Evolutionary conservation across 805 yeast species (phyloP).

Genomic region (Sugiyamaella floridensis): DNA sequence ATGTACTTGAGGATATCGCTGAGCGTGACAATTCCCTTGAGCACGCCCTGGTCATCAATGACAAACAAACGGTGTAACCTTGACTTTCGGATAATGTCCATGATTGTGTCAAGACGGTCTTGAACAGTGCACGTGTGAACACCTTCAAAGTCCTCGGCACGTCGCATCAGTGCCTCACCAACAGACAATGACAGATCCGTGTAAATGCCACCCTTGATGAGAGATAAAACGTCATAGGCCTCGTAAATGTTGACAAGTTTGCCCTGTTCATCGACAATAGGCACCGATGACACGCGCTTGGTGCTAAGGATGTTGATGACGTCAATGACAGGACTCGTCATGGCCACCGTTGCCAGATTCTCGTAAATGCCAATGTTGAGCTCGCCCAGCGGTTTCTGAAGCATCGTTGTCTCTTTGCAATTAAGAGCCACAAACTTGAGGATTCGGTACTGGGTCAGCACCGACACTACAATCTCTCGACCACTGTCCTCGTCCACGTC

Average conservation of each 20-base stretch:
- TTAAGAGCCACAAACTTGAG: constrained; percentile 91
- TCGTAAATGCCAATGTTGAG: constrained; percentile 49
- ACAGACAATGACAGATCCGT: constrained; percentile 84
- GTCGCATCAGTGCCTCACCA: constrained; percentile 90
- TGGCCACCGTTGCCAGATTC: constrained; percentile 65
- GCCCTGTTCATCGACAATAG: constrained; percentile 73
- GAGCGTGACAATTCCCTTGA: constrained; percentile 79
- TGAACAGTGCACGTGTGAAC: constrained; percentile 89
- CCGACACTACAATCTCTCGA: constrained; percentile 91
- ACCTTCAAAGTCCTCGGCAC: constrained; percentile 96
- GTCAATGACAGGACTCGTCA: constrained; percentile 90
- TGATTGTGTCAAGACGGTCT: constrained; percentile 79
- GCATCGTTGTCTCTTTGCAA: constrained; percentile 86
- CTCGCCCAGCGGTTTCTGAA: constrained; percentile 67
- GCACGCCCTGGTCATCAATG: constrained; percentile 72
- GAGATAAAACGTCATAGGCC: constrained; percentile 86
- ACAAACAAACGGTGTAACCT: constrained; percentile 88
- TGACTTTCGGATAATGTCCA: constrained; percentile 88
- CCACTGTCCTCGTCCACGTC: constrained; percentile 90
- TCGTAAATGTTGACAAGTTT: constrained; percentile 85
- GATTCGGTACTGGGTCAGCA: constrained; percentile 91
- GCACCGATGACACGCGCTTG: constrained; percentile 83
- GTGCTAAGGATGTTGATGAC: constrained; percentile 77
- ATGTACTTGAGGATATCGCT: constrained; percentile 86
- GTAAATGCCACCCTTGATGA: constrained; percentile 90